phyloP scores from a whole-genome alignment of 2,329 filamentous ascomycete genomes.

The Hypoxylon rubiginosum region DNA sequence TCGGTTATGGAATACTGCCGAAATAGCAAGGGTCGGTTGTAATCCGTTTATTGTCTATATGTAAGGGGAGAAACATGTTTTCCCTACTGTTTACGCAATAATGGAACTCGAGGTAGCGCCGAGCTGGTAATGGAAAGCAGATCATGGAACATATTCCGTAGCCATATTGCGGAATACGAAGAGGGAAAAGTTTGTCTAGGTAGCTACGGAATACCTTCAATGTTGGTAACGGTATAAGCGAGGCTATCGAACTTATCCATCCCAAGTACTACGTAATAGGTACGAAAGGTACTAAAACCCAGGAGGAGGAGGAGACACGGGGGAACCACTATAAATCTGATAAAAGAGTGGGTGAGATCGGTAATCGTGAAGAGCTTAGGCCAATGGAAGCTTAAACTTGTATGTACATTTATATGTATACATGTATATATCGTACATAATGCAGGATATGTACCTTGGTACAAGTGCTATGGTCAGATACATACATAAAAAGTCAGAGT shows the following conservation, averaged over 20 bases:
- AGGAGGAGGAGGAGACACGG: neutral
- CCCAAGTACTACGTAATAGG: slow-evolving; percentile 22
- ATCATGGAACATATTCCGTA: slow-evolving; percentile 8
- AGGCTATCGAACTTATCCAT: slow-evolving; percentile 20
- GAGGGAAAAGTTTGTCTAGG: neutral
- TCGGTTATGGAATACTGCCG: slow-evolving; percentile 12
- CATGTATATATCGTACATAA: too few species aligned
- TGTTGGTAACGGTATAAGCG: slow-evolving; percentile 19
- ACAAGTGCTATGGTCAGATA: too few species aligned
- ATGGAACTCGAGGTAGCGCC: slow-evolving; percentile 1
- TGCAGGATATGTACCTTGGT: too few species aligned
- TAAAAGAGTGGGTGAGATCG: slow-evolving; percentile 39
- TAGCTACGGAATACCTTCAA: too few species aligned
- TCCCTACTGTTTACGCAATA: neutral
- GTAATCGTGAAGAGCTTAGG: slow-evolving; percentile 35
- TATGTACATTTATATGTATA: neutral
- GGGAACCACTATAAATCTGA: slow-evolving; percentile 22
- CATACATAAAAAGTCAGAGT: neutral
- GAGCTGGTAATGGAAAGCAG: slow-evolving; percentile 8
- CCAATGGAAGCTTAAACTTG: slow-evolving; percentile 28
- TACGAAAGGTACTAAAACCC: slow-evolving; percentile 1
- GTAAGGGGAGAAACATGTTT: neutral
- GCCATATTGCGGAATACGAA: slow-evolving; percentile 20
- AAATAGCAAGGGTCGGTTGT: slow-evolving; percentile 4
- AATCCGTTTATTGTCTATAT: neutral